Evolutionary conservation across 305 asterid genomes (phyloP).

Genomic region (Solanum hybrid): DNA sequence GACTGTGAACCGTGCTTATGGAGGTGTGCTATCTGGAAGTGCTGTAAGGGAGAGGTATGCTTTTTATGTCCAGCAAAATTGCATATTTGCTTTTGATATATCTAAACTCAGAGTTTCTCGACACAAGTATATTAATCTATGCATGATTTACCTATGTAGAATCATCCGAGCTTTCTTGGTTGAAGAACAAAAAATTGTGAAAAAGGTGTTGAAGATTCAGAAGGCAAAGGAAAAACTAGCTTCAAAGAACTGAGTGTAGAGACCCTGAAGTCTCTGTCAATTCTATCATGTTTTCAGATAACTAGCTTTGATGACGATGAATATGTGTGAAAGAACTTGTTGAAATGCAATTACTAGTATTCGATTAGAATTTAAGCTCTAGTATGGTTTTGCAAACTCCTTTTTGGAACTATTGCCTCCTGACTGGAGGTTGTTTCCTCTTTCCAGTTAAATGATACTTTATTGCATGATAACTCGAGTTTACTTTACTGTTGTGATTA

Average conservation of each 20-base stretch:
- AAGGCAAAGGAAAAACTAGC: conserved; percentile 51
- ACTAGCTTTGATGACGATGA: conserved; percentile 30
- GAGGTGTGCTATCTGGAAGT: conserved; percentile 54
- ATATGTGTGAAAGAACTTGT: conserved; percentile 12
- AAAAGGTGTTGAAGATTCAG: conserved; percentile 60
- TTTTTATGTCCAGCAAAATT: background rate
- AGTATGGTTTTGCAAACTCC: background rate
- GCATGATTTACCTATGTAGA: conserved; percentile 13
- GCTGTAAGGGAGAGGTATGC: conserved; percentile 59
- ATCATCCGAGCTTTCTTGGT: conserved; percentile 46
- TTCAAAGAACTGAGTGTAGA: background rate
- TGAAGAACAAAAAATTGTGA: conserved; percentile 49
- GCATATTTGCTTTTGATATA: background rate
- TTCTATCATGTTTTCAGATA: conserved; percentile 1
- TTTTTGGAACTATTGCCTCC: background rate
- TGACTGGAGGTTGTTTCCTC: background rate
- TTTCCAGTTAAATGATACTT: background rate
- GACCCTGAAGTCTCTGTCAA: conserved; percentile 2
- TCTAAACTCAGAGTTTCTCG: background rate
- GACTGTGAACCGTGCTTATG: conserved; percentile 67
- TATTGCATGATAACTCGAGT: background rate
- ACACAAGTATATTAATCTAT: background rate
- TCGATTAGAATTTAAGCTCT: background rate
- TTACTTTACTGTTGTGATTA: background rate
- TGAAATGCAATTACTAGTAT: background rate